Conservation (phyloP, 495 filamentous ascomycete species). For the Neurospora sp. region DNA sequence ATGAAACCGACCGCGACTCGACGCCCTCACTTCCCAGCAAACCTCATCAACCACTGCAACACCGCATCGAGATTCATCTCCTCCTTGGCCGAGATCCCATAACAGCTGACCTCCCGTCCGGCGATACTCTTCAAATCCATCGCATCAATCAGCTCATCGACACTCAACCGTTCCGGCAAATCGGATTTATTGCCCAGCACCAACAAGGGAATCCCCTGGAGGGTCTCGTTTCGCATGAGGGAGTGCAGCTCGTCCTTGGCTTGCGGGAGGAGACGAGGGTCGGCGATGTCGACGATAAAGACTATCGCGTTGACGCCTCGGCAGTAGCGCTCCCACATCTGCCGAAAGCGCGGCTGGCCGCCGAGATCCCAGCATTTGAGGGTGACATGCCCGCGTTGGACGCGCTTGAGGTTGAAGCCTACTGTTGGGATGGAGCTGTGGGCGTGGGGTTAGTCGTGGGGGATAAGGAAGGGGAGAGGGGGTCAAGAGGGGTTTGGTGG, state of each 20-base stretch:
- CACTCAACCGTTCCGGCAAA: conserved; percentile 72
- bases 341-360: conserved; percentile 91
- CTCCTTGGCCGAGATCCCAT: conserved; percentile 96
- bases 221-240: conserved; percentile 71
- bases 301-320: conserved; percentile 96
- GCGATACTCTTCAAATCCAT: conserved; percentile 85
- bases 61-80: conserved; percentile 98
- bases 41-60: conserved; percentile 90
- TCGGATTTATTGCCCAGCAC: conserved; percentile 98
- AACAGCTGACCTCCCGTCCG: conserved; percentile 93
- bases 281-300: conserved; percentile 84
- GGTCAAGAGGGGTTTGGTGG: not conserved
- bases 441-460: conserved; percentile 31
- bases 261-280: conserved; percentile 66
- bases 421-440: conserved; percentile 94
- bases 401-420: conserved; percentile 97
- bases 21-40: conserved; percentile 58
- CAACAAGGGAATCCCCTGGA: conserved; percentile 87
- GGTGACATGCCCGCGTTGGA: conserved; percentile 97
- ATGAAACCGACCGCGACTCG: too few species aligned
- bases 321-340: conserved; percentile 99
- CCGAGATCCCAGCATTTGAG: conserved; percentile 99
- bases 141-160: conserved; percentile 90
- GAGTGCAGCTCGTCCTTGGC: conserved; percentile 88
- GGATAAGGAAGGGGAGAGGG: conserved; percentile 1